These are phyloP conservation scores for Secale cereale DNA, from an alignment of 176 grass and related monocot genomes.

Conservation along the genomic window DNA sequence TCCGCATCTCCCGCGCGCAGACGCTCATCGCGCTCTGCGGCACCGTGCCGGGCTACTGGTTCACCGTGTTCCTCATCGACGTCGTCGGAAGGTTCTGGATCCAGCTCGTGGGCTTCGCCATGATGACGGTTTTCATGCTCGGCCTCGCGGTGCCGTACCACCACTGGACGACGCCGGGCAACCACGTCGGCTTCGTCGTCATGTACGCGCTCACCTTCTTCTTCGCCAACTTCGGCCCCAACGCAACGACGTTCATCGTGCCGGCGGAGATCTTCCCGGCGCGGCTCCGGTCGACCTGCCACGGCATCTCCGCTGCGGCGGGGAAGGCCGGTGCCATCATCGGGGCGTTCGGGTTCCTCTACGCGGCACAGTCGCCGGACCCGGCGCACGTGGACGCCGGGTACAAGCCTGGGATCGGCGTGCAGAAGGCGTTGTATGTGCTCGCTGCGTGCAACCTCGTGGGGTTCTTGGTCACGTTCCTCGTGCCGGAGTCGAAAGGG, in stretches of 20 bases:
- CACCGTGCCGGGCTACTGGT: conserved; percentile 79
- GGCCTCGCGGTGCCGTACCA: background rate
- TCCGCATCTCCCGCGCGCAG: conserved; percentile 57
- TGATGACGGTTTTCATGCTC: conserved; percentile 6
- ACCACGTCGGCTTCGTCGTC: background rate
- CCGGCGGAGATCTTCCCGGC: conserved; percentile 65
- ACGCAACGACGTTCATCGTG: conserved; percentile 73
- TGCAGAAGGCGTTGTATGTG: background rate
- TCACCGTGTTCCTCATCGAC: conserved; percentile 64
- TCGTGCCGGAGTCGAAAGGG: conserved; percentile 29
- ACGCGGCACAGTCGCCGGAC: background rate
- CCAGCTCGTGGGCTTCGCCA: background rate
- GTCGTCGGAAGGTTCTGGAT: conserved; percentile 16
- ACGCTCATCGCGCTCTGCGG: conserved; percentile 66
- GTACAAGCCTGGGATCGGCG: background rate
- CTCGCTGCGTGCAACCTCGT: background rate
- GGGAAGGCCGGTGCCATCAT: conserved; percentile 80
- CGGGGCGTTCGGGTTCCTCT: conserved; percentile 31
- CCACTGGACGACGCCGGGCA: background rate
- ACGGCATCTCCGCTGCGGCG: conserved; percentile 65
- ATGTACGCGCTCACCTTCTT: conserved; percentile 25
- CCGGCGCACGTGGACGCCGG: background rate
- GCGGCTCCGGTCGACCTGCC: conserved; percentile 67
- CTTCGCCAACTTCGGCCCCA: conserved; percentile 91
- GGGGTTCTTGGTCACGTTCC: conserved; percentile 17